These are phyloP conservation scores for Lachnellula hyalina DNA, from an alignment of 2,329 filamentous ascomycete species.

Conservation along the genomic window DNA sequence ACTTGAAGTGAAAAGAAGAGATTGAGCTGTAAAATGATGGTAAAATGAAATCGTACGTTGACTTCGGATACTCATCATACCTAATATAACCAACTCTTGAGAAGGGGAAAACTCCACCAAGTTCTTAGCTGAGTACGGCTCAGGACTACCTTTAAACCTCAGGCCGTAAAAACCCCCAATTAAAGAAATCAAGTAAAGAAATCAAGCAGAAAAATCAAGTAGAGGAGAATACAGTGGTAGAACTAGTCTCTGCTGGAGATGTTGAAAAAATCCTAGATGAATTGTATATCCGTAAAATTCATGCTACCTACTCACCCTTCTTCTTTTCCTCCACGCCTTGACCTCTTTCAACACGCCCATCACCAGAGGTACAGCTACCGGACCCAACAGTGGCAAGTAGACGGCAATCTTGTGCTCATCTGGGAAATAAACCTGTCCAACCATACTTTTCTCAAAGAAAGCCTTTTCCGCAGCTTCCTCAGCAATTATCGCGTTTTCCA, in stretches of 20 bases:
- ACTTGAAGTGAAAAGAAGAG: no score
- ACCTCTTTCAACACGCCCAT: slow-evolving; percentile 81
- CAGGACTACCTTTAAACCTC: no score
- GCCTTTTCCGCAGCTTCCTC: slow-evolving; percentile 86
- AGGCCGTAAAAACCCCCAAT: no score
- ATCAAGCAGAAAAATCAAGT: no score
- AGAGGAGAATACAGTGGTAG: no score
- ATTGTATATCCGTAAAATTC: neutral
- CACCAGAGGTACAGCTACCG: slow-evolving; percentile 81
- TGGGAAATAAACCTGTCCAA: slow-evolving; percentile 95
- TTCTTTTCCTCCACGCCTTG: slow-evolving; percentile 40
- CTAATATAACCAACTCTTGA: no score
- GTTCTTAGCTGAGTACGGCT: no score
- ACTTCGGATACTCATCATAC: no score
- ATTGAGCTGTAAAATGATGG: no score
- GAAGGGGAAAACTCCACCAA: no score
- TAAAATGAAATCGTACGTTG: no score
- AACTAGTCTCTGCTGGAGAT: neutral
- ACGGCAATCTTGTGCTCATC: slow-evolving; percentile 98
- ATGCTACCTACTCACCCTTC: slow-evolving; percentile 11
- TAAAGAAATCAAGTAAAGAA: no score
- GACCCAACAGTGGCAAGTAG: slow-evolving; percentile 85
- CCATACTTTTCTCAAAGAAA: slow-evolving; percentile 99
- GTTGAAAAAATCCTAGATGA: neutral
- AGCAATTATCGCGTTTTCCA: slow-evolving; percentile 77